Evolutionary conservation across 176 grass and related monocot species (phyloP).

Genomic region (Oryza glaberrima): DNA sequence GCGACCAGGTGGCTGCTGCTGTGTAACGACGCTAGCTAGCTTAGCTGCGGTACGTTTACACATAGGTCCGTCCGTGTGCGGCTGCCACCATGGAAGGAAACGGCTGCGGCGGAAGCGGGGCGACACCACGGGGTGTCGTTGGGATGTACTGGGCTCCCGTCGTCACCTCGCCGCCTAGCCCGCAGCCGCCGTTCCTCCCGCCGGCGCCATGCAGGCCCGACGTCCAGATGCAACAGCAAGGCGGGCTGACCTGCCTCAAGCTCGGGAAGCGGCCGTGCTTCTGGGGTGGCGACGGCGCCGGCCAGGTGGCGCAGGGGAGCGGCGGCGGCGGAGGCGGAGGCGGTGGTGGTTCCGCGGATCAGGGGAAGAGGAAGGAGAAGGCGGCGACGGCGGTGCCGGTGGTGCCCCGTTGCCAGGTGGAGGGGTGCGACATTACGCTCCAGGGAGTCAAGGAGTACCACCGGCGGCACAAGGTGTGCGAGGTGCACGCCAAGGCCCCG

Average conservation of each 20-base stretch:
- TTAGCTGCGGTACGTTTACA: not conserved
- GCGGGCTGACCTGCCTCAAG: constrained; percentile 58
- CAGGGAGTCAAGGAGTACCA: constrained; percentile 73
- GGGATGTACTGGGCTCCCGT: constrained; percentile 45
- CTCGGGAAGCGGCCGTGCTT: constrained; percentile 66
- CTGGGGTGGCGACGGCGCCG: constrained; percentile 5
- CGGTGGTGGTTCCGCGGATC: not conserved
- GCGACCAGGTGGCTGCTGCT: not conserved
- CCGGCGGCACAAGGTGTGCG: constrained; percentile 88
- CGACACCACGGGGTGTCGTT: constrained; percentile 17
- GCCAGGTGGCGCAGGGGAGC: not conserved
- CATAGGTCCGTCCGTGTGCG: not conserved
- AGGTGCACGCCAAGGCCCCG: constrained; percentile 76
- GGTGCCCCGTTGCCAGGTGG: constrained; percentile 74
- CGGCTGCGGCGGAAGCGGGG: constrained; percentile 2
- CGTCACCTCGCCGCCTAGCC: constrained; percentile 3
- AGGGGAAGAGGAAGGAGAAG: constrained; percentile 61
- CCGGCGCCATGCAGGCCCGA: not conserved
- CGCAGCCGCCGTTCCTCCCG: constrained; percentile 30
- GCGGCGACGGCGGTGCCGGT: not conserved
- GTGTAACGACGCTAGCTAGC: no score
- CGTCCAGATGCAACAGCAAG: constrained; percentile 37
- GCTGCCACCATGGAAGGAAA: constrained; percentile 55
- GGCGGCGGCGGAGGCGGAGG: not conserved
- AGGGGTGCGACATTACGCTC: constrained; percentile 60